Evolutionary conservation across 2,329 filamentous ascomycete genomes (phyloP), one percentile per base, ranked within the genome.

Genomic region (Aspergillus puulaauensis): DNA sequence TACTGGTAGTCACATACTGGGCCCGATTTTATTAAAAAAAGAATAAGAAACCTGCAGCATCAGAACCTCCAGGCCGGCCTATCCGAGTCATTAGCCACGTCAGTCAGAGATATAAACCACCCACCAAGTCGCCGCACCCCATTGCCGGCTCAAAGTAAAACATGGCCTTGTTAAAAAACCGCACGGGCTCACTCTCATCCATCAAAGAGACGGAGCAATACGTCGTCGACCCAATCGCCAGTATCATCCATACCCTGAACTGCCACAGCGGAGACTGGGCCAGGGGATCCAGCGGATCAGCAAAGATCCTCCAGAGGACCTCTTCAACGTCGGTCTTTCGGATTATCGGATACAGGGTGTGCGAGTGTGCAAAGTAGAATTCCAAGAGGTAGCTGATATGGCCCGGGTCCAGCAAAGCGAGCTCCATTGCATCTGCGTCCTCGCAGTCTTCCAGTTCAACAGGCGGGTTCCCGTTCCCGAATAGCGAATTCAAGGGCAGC

Each of bases 1-100:
- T 19, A 48, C 2, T 11, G 12, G 19, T 5, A 23, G 11, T 23
- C 14, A 71, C 70, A 48, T 64, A 78, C 76, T 80, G 40, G 78
- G 78, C 1, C 78, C 78, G 3, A 79, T 62, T 46, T 79, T 75
- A 50, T 79, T 81, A 65, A 81, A 80, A 56, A 81, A 80, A 0
- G 78, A 80, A 49, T 79, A 81, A 0, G 78, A 80, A 0, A 81
- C 77, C 52, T 80, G 78, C 1, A 80, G 70, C 65, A 77, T 76
- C 33, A 80, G 65, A 4, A 74, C 76, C 45, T 80, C 77, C 7
- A 80, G 58, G 0, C 76, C 76, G n/a, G 74, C 70, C 73, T 77
- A 11, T 11, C 9, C 27, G 24, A 54, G 2, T 9, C 19, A 24
- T 14, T 44, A 14, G 41, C 19, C 11, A 14, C 15, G 14, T 31